A percentile compares a stretch with the other conserved stretches of the same genome.
phyloP scores from a whole-genome alignment of 208 protist species.

The Trypanosoma melophagium region DNA sequence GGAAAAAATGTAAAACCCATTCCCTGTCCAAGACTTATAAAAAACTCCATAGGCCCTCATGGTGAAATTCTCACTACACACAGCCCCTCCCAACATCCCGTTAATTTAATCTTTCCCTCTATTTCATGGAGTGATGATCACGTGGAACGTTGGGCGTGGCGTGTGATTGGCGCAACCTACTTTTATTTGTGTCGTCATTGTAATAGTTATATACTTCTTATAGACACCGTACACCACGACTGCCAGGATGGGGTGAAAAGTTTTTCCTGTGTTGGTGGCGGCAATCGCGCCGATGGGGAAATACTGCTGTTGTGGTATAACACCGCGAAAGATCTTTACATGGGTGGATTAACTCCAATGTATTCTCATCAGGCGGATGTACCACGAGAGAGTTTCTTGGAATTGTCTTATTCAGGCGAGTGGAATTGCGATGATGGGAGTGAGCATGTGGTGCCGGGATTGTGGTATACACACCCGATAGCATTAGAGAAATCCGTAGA shows the following conservation, averaged over 20 bases:
- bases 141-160: constrained; percentile 77
- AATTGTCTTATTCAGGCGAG: constrained; percentile 10
- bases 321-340: constrained; percentile 38
- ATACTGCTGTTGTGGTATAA: constrained; percentile 47
- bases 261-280: constrained; percentile 29
- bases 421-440: constrained; percentile 24
- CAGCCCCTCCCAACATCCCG: constrained; percentile 31
- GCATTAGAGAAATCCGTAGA: constrained; percentile 40
- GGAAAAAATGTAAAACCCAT: constrained; percentile 27
- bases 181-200: constrained; percentile 55
- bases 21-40: constrained; percentile 15
- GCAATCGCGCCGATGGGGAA: constrained; percentile 26
- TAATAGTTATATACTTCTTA: constrained; percentile 44
- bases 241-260: constrained; percentile 28
- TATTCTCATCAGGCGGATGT: constrained; percentile 19
- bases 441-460: constrained; percentile 11
- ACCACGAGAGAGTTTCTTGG: constrained; percentile 16
- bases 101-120: constrained; percentile 22
- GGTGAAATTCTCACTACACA: constrained; percentile 65
- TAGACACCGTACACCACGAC: constrained; percentile 43
- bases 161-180: constrained; percentile 50
- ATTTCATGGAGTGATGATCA: constrained; percentile 23
- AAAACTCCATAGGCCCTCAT: constrained; percentile 45
- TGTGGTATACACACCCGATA: constrained; percentile 26
- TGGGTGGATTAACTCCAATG: constrained; percentile 37